Conservation (phyloP, 768 basidiomycete species). For the Leccinellum luteum region DNA sequence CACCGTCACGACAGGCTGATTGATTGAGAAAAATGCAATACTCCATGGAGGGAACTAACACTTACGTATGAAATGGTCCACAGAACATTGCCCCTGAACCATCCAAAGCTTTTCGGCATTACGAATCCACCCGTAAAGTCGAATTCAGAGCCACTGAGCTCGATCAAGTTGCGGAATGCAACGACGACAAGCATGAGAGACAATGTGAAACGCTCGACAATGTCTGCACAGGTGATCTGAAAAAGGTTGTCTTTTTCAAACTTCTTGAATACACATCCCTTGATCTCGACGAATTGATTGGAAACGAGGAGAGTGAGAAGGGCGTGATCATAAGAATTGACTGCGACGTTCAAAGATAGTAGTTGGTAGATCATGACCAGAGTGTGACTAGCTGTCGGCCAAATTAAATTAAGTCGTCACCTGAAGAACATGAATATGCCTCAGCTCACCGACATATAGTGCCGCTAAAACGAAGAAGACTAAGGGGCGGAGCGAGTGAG, state of each 20-base stretch:
- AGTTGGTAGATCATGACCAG: constrained; percentile 97
- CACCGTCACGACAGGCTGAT: constrained; percentile 87
- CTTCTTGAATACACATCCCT: constrained; percentile 98
- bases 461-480: constrained; percentile 81
- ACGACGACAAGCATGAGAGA: constrained; percentile 88
- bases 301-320: constrained; percentile 91
- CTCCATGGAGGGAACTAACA: constrained; percentile 7
- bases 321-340: constrained; percentile 97
- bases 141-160: constrained; percentile 88
- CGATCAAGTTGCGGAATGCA: constrained; percentile 92
- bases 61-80: constrained; percentile 90
- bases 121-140: constrained; percentile 68
- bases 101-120: constrained; percentile 81
- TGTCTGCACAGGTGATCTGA: constrained; percentile 98
- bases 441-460: constrained; percentile 71
- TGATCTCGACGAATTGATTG: constrained; percentile 99
- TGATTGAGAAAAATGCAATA: not conserved
- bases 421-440: not conserved
- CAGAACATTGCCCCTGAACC: constrained; percentile 73
- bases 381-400: constrained; percentile 69
- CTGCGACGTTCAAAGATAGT: constrained; percentile 92
- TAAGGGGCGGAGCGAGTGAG: constrained; percentile 72
- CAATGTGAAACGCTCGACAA: constrained; percentile 95
- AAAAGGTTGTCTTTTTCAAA: constrained; percentile 99
- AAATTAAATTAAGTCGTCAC: not conserved